Conservation (phyloP, 805 yeast genomes). For the Geotrichum ghanense region DNA sequence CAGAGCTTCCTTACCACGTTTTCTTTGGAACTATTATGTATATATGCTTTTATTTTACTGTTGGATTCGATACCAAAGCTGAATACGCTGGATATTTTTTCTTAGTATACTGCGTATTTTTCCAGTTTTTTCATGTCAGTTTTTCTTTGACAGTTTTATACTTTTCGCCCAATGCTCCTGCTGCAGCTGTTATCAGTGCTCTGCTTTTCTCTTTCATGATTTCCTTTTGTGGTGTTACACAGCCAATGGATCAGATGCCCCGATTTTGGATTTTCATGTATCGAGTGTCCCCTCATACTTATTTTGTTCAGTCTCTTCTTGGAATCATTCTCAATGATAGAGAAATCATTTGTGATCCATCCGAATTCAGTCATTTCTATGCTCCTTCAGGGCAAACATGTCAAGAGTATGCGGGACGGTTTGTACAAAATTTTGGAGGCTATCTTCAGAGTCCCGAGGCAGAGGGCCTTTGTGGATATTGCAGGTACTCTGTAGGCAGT, state of each 20-base stretch:
- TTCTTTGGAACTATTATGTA: constrained; percentile 40
- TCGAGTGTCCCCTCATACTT: constrained; percentile 59
- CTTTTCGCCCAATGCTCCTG: constrained; percentile 52
- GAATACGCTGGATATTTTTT: constrained; percentile 39
- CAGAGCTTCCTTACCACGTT: constrained; percentile 51
- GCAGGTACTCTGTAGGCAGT: constrained; percentile 30
- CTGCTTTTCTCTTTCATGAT: constrained; percentile 46
- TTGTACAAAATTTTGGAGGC: constrained; percentile 39
- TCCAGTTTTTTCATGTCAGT: constrained; percentile 39
- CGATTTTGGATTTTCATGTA: constrained; percentile 82
- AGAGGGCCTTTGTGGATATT: constrained; percentile 31
- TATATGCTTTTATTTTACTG: constrained; percentile 42
- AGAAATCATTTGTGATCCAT: constrained; percentile 35
- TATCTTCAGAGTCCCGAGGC: constrained; percentile 44
- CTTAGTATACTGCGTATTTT: constrained; percentile 37
- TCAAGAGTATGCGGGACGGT: constrained; percentile 38
- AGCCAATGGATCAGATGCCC: constrained; percentile 48
- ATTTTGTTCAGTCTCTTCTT: constrained; percentile 49
- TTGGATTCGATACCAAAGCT: constrained; percentile 33
- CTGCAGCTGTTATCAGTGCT: constrained; percentile 54
- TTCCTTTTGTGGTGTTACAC: constrained; percentile 61
- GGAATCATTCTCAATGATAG: constrained; percentile 38
- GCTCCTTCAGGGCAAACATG: constrained; percentile 60
- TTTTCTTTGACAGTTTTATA: constrained; percentile 46
- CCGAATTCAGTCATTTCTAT: constrained; percentile 39